Conservation (phyloP, 768 basidiomycete genomes). For the Boletus rubropictus region DNA sequence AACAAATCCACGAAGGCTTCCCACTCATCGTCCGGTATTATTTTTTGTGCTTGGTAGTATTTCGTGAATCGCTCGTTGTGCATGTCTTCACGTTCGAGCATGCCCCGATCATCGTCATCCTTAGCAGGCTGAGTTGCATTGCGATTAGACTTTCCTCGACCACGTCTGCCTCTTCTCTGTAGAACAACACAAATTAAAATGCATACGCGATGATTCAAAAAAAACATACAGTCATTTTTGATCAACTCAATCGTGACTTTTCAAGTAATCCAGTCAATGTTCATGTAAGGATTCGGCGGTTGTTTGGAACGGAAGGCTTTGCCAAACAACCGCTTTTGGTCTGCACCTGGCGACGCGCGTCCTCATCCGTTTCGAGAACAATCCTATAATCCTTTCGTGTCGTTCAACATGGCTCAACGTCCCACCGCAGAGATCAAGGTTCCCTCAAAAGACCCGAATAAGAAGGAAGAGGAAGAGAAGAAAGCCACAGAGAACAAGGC, state of each 20-base stretch:
- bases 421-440: slow-evolving; percentile 59
- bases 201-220: neutral
- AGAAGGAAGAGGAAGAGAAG: slow-evolving; percentile 43
- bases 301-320: slow-evolving; percentile 31
- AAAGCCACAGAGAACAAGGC: slow-evolving; percentile 44
- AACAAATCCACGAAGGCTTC: slow-evolving; percentile 59
- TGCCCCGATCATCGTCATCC: slow-evolving; percentile 39
- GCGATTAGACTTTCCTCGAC: slow-evolving; percentile 9
- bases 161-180: slow-evolving; percentile 18
- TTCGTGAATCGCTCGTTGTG: slow-evolving; percentile 58
- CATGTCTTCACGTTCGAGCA: slow-evolving; percentile 60
- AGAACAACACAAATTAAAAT: neutral
- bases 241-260: neutral
- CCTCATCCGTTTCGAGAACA: slow-evolving; percentile 9
- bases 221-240: slow-evolving; percentile 18
- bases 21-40: slow-evolving; percentile 80
- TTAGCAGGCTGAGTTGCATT: slow-evolving; percentile 11
- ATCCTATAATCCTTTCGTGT: slow-evolving; percentile 3
- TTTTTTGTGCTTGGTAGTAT: slow-evolving; percentile 73
- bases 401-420: slow-evolving; percentile 50
- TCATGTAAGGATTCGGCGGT: slow-evolving; percentile 10
- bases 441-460: slow-evolving; percentile 68
- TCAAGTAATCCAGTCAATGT: neutral
- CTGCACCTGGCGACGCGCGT: slow-evolving; percentile 29
- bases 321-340: slow-evolving; percentile 30